phyloP scores from a whole-genome alignment of 2,329 filamentous ascomycete species.

The Sarocladium strictum region DNA sequence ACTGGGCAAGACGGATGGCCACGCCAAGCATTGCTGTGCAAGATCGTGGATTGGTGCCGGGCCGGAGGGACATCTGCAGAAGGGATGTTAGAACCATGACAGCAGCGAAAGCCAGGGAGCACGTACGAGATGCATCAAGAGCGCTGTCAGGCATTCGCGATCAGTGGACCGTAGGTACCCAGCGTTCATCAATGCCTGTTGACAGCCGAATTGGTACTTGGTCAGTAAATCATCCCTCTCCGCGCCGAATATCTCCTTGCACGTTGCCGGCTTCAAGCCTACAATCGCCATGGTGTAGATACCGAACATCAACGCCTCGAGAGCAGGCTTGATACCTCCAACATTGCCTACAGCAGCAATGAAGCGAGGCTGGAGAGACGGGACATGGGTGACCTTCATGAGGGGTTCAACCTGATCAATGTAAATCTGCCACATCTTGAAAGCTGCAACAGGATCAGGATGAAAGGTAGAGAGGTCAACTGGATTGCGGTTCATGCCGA shows the following conservation, averaged over 20 bases:
- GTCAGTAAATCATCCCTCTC: slow-evolving; percentile 33
- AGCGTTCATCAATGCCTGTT: slow-evolving; percentile 47
- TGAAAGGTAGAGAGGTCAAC: slow-evolving; percentile 47
- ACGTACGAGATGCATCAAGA: slow-evolving; percentile 50
- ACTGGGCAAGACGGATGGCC: slow-evolving; percentile 50
- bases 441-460: slow-evolving; percentile 36
- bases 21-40: slow-evolving; percentile 46
- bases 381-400: slow-evolving; percentile 52
- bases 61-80: slow-evolving; percentile 39
- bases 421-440: slow-evolving; percentile 51
- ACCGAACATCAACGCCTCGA: slow-evolving; percentile 53
- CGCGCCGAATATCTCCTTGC: slow-evolving; percentile 32
- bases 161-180: slow-evolving; percentile 43
- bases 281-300: slow-evolving; percentile 39
- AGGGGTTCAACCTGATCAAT: slow-evolving; percentile 53
- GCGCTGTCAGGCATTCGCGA: slow-evolving; percentile 48
- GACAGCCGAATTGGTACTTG: slow-evolving; percentile 41
- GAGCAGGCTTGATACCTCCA: slow-evolving; percentile 26
- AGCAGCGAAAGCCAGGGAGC: not conserved
- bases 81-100: not conserved
- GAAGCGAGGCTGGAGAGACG: slow-evolving; percentile 45
- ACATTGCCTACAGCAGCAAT: slow-evolving; percentile 42
- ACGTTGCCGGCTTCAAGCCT: slow-evolving; percentile 38
- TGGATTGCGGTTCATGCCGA: slow-evolving; percentile 35
- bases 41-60: slow-evolving; percentile 39